Evolutionary conservation across 495 filamentous ascomycete genomes (phyloP), one percentile per base, ranked within the genome.

Genomic region (Saxophila tyrrhenica): DNA sequence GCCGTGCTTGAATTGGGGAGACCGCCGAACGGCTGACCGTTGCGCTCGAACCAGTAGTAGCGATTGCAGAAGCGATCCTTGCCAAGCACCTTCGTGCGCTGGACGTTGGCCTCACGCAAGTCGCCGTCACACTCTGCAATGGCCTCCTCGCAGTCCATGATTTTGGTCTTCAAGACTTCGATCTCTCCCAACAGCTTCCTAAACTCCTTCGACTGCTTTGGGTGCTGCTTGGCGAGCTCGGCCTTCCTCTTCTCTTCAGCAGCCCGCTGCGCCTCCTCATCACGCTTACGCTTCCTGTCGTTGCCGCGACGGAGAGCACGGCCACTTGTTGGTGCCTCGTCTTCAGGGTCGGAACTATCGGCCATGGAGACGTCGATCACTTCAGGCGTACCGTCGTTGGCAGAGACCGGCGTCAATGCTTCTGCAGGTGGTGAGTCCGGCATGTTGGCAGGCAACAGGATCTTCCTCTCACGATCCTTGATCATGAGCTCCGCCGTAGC

Each of bases 21-120:
- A 1, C 94, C 94, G 45, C 74, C 88, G 65, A 87, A 95, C 1
- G 92, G 94, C 92, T 97, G 96, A 24, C 89, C 92, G 64, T 97
- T 98, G 38, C 90, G 85, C 69, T 98, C 92, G 65, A 96, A 95
- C 91, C 91, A 98, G 75, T 89, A 96, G 65, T 97, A 98, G 20
- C 89, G 86, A 64, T 97, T 98, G 81, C 87, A 95, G 73, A 94
- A 98, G 22, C 92, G 80, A 66, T 98, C 92, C 58, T 88, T 87
- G 43, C 92, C 92, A 11, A 98, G 76, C 50, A 88, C 81, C 52
- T 84, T 82, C 15, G 89, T 95, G 48, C 92, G 84, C 39, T 88
- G 85, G 63, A 91, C 94, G 65, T 95, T 88, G 41, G 88, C 85
- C 68, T 97, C 89, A 50, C 92, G 83, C 35, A 98, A 77, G 64